phyloP scores from a whole-genome alignment of 768 basidiomycete species.

The Hypholoma sublateritium region DNA sequence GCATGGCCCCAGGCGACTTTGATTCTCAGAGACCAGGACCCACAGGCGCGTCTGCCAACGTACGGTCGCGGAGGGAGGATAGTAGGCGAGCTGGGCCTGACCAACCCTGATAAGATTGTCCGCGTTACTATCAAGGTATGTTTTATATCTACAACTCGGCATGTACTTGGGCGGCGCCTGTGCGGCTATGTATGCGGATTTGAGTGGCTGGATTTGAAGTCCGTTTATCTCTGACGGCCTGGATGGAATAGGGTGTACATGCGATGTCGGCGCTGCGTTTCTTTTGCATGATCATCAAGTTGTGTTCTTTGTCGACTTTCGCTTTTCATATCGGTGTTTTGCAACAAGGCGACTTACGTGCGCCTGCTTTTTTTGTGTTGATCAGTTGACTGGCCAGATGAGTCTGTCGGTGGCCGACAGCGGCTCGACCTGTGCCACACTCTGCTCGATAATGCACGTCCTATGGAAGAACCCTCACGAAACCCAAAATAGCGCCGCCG shows the following conservation, averaged over 20 bases:
- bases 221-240: too few species aligned
- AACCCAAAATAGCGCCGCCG: neutral
- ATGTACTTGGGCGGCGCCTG: neutral
- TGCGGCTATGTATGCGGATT: neutral
- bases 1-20: conserved; percentile 35
- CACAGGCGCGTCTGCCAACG: conserved; percentile 26
- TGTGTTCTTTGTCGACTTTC: neutral
- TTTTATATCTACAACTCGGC: neutral
- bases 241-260: too few species aligned
- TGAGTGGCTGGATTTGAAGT: neutral
- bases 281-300: too few species aligned
- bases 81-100: conserved; percentile 35
- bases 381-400: conserved; percentile 33
- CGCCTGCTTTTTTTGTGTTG: conserved; percentile 1
- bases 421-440: conserved; percentile 25
- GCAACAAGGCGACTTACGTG: conserved; percentile 3
- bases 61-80: conserved; percentile 36
- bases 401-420: conserved; percentile 34
- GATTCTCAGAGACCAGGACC: conserved; percentile 37
- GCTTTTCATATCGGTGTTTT: neutral
- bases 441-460: conserved; percentile 27
- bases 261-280: too few species aligned
- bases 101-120: conserved; percentile 26
- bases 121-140: conserved; percentile 38
- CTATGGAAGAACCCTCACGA: conserved; percentile 29